Evolutionary conservation across 305 asterid genomes (phyloP).

Genomic region (Solanum hybrid): DNA sequence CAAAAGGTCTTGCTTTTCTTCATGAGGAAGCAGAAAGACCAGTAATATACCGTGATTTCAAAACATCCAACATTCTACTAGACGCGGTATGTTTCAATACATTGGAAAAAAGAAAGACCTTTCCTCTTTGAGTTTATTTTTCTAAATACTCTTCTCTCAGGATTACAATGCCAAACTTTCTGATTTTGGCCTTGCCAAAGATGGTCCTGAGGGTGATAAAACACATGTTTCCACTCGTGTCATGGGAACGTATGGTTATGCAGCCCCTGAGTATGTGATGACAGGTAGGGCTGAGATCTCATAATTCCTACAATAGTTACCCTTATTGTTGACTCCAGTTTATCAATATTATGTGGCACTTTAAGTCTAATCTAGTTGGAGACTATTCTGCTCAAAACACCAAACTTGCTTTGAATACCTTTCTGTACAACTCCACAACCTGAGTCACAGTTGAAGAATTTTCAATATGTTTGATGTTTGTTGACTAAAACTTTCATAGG

Average conservation of each 20-base stretch:
- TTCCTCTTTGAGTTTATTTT: too few species aligned
- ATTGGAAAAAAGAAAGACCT: too few species aligned
- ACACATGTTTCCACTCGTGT: conserved; percentile 73
- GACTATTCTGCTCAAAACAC: neutral
- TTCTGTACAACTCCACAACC: neutral
- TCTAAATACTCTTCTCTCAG: conserved; percentile 33
- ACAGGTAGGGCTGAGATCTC: conserved; percentile 29
- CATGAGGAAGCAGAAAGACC: conserved; percentile 71
- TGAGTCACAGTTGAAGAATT: neutral
- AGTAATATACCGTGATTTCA: conserved; percentile 65
- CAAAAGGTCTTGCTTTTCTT: conserved; percentile 64
- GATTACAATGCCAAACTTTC: conserved; percentile 70
- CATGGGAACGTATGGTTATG: conserved; percentile 68
- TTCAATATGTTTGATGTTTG: neutral
- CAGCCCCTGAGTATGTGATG: conserved; percentile 70
- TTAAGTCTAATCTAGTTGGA: neutral
- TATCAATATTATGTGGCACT: too few species aligned
- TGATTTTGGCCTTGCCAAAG: conserved; percentile 73
- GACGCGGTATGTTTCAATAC: conserved; percentile 58
- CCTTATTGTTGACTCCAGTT: too few species aligned
- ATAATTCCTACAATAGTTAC: too few species aligned
- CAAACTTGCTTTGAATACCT: neutral
- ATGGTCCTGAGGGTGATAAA: conserved; percentile 69
- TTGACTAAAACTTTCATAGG: neutral
- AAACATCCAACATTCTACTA: conserved; percentile 60